Evolutionary conservation across 257 asterid species (phyloP).

Genomic region (Knoxia roxburghii): DNA sequence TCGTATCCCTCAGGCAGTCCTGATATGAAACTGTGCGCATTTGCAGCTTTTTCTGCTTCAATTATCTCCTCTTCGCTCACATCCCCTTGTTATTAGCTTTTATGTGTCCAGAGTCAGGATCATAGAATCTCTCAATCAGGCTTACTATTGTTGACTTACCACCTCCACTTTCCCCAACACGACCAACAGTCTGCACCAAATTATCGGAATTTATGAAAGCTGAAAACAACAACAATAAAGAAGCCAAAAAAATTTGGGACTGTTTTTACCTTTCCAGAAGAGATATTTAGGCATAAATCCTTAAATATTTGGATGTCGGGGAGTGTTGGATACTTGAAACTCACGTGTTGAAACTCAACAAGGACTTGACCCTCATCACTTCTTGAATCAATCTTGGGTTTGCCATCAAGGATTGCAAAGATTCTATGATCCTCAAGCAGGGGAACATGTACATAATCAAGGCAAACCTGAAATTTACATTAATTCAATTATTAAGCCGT

Average conservation of each 20-base stretch:
- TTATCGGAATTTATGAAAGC: background rate
- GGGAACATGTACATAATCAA: too few species aligned
- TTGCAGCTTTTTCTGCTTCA: constrained; percentile 54
- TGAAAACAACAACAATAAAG: too few species aligned
- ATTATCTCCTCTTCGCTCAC: constrained; percentile 60
- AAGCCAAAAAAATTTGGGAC: too few species aligned
- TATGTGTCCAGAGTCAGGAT: constrained; percentile 52
- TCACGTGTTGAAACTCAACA: constrained; percentile 47
- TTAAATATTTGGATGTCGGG: constrained; percentile 65
- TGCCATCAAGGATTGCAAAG: constrained; percentile 59
- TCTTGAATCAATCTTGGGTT: constrained; percentile 62
- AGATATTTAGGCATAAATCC: constrained; percentile 50
- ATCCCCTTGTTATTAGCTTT: constrained; percentile 43
- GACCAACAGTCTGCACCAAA: constrained; percentile 53
- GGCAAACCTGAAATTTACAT: too few species aligned
- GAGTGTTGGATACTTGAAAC: constrained; percentile 62
- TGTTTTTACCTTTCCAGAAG: constrained; percentile 88
- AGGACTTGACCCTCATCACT: constrained; percentile 47
- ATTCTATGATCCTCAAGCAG: too few species aligned
- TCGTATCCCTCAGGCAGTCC: constrained; percentile 68
- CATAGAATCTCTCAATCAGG: constrained; percentile 64
- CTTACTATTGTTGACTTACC: constrained; percentile 72
- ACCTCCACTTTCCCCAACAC: constrained; percentile 83
- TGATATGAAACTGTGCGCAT: constrained; percentile 63
- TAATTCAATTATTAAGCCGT: too few species aligned